Evolutionary conservation across 129 eudicot genomes (phyloP), one percentile per base, ranked within the genome.

Genomic region (Cynara cardunculus): DNA sequence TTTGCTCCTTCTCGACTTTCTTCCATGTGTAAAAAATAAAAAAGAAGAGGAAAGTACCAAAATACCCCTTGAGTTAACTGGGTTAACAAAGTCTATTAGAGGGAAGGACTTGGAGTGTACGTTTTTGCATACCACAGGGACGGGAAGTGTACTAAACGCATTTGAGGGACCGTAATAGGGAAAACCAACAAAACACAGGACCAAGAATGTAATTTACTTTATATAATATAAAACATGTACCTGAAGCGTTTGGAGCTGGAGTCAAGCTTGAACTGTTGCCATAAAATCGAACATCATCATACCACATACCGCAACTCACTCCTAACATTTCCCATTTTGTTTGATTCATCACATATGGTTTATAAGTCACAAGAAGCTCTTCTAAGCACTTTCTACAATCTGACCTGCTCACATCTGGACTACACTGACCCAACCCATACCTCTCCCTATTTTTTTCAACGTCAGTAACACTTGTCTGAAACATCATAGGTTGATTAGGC

Each of bases 281-380:
- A 14, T 56, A 69, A 25, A 82, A 82, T 13, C 27, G 53, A 77
- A 35, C 61, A 73, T 78, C 49, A 31, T 69, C 71, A 27, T 84
- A 78, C 86, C 86, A 73, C 88, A 85, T 70, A 44, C 82, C 77
- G 24, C 85, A 85, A 76, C 86, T 85, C 46, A 71, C 35, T 68
- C 82, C 71, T 9, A 25, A 18, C 84, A 80, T 85, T 66, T 80
- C 85, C 85, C 85, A 85, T 25, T 77, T 77, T 24, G 80, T 84
- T 56, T 22, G 25, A 25, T 80, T 80, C 64, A 21, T 11, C 72
- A 85, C 72, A 13, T 4, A 61, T 10, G 32, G 2, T 41, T 62
- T 19, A 67, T 56, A 53, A 61, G 7, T 41, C 70, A 59, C 53
- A 25, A 83, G 65, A 61, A 77, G 79, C 25, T 41, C 24, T 64